Evolutionary conservation across 257 asterid genomes (phyloP).

Genomic region (Capsicum baccatum): DNA sequence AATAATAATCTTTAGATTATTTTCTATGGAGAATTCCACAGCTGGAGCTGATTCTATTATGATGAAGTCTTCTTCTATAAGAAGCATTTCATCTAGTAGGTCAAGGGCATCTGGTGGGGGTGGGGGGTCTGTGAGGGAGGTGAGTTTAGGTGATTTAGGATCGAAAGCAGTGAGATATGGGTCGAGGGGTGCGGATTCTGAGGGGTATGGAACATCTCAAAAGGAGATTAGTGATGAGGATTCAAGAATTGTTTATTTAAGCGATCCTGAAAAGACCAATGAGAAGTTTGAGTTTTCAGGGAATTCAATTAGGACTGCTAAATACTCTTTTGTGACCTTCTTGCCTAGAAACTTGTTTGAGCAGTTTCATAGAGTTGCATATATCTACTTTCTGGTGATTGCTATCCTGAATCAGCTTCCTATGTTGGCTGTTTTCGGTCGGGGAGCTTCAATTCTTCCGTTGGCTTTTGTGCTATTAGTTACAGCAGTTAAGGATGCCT

Average conservation of each 20-base stretch:
- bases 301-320: constrained; percentile 75
- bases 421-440: constrained; percentile 97
- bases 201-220: constrained; percentile 70
- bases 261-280: constrained; percentile 74
- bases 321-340: constrained; percentile 81
- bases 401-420: constrained; percentile 97
- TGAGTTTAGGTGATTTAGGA: constrained; percentile 60
- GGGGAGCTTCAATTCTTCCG: constrained; percentile 84
- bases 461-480: constrained; percentile 83
- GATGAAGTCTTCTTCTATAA: constrained; percentile 54
- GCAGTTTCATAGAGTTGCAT: constrained; percentile 98
- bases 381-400: constrained; percentile 85
- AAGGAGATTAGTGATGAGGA: constrained; percentile 88
- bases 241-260: constrained; percentile 74
- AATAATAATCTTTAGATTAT: constrained; percentile 35
- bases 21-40: constrained; percentile 44
- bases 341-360: constrained; percentile 90
- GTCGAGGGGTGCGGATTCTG: constrained; percentile 77
- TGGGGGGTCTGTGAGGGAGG: constrained; percentile 68
- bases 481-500: constrained; percentile 92
- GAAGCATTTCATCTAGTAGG: constrained; percentile 58
- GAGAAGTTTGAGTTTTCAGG: constrained; percentile 67
- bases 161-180: constrained; percentile 66
- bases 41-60: constrained; percentile 39
- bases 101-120: constrained; percentile 62